phyloP scores from a whole-genome alignment of 805 yeast species.

The Lachancea sp. region DNA sequence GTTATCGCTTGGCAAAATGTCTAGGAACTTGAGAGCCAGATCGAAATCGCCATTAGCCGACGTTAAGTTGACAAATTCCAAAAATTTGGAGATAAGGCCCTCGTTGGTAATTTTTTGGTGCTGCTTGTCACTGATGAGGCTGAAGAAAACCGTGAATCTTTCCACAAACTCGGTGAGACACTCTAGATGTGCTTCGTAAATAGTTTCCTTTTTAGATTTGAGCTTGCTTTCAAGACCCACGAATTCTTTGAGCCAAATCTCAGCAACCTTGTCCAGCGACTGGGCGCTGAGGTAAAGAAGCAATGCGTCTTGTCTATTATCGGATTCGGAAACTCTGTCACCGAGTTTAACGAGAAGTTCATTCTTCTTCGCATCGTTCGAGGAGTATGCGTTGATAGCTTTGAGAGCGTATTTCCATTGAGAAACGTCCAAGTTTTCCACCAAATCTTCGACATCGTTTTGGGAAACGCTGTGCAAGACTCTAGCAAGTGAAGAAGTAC shows the following conservation, averaged over 20 bases:
- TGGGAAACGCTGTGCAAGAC: conserved; percentile 60
- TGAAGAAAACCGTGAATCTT: conserved; percentile 61
- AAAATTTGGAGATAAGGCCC: conserved; percentile 43
- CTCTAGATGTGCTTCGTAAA: conserved; percentile 77
- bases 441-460: conserved; percentile 57
- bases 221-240: conserved; percentile 40
- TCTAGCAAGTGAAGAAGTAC: conserved; percentile 54
- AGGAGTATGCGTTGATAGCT: conserved; percentile 51
- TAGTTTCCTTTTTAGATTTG: conserved; percentile 40
- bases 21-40: conserved; percentile 65
- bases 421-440: conserved; percentile 63
- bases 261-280: conserved; percentile 69
- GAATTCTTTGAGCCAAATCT: conserved; percentile 79
- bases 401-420: conserved; percentile 83
- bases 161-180: conserved; percentile 78
- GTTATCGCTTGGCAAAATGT: conserved; percentile 64
- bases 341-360: conserved; percentile 61
- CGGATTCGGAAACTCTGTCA: conserved; percentile 55
- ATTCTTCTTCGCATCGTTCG: conserved; percentile 44
- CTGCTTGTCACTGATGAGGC: conserved; percentile 17
- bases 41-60: conserved; percentile 81
- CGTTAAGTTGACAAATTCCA: conserved; percentile 76
- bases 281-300: conserved; percentile 74
- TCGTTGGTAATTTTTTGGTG: conserved; percentile 25
- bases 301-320: conserved; percentile 67